Percentiles rank a stretch among this genome's conserved stretches.
Evolutionary conservation across 768 basidiomycete genomes (phyloP).

Genomic region (Leccinellum rugosiceps): DNA sequence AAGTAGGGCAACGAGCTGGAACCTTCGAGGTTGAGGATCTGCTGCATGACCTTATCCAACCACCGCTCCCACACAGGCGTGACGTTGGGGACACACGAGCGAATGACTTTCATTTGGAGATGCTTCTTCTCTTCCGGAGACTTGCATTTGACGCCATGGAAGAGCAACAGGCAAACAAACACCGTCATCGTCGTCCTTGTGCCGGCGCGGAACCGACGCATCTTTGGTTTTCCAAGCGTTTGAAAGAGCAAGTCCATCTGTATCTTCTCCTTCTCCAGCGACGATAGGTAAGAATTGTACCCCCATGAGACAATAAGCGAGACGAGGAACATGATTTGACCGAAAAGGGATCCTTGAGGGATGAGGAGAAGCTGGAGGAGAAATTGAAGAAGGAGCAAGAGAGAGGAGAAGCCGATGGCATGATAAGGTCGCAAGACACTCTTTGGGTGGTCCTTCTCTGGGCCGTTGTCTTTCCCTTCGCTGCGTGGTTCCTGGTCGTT

Average conservation of each 20-base stretch:
- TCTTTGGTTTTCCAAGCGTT: constrained; percentile 5
- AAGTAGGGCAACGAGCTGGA: not conserved
- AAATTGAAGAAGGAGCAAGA: constrained; percentile 31
- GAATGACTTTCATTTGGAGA: constrained; percentile 10
- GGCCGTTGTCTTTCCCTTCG: not conserved
- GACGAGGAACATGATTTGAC: constrained; percentile 33
- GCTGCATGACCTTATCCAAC: constrained; percentile 18
- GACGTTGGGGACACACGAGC: constrained; percentile 18
- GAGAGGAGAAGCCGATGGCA: constrained; percentile 24
- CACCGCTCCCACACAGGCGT: constrained; percentile 25
- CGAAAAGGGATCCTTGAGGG: constrained; percentile 33
- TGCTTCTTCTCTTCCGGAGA: not conserved
- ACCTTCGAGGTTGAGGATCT: constrained; percentile 8
- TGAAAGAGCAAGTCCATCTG: constrained; percentile 16
- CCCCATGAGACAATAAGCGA: constrained; percentile 33
- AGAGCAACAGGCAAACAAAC: constrained; percentile 24
- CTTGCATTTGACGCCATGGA: constrained; percentile 6
- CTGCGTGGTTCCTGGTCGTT: not conserved
- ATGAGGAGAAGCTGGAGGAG: constrained; percentile 33
- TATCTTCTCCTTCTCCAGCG: constrained; percentile 34
- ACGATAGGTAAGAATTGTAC: constrained; percentile 33
- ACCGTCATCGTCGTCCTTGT: constrained; percentile 24
- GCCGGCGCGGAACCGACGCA: constrained; percentile 13
- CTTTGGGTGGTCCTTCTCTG: not conserved
- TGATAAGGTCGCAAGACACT: constrained; percentile 1